A percentile compares a stretch with the other conserved stretches of the same genome.
These are phyloP conservation scores for Chlamydomonas eustigma DNA, from an alignment of 139 green algal genomes.

Conservation along the genomic window DNA sequence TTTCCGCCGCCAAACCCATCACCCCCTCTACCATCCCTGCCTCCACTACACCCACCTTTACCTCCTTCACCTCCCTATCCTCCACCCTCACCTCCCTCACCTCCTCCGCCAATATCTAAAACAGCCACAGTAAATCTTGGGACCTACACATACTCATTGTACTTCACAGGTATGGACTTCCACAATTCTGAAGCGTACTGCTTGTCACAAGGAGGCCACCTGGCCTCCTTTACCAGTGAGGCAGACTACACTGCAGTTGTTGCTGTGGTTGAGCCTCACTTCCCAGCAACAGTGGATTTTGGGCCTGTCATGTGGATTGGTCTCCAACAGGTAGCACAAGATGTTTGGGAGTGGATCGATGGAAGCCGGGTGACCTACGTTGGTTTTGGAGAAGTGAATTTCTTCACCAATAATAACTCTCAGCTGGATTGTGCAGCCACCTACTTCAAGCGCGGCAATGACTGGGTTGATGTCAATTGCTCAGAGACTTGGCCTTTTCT, in stretches of 20 bases:
- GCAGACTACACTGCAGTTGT: neutral
- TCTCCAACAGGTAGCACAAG: neutral
- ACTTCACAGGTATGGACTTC: conserved; percentile 27
- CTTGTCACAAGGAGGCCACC: conserved; percentile 17
- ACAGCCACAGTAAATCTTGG: neutral
- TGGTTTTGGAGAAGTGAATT: neutral
- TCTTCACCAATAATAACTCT: neutral
- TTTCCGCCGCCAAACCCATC: neutral
- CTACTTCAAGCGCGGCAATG: neutral
- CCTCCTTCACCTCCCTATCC: neutral
- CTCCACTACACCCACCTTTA: neutral
- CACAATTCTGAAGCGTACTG: conserved; percentile 76
- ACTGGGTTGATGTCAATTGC: conserved; percentile 2
- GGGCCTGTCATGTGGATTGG: conserved; percentile 9
- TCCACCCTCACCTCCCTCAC: neutral
- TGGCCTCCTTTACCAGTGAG: conserved; percentile 1
- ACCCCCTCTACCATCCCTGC: neutral
- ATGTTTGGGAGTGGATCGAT: conserved; percentile 7
- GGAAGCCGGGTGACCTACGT: neutral
- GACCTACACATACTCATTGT: conserved; percentile 1
- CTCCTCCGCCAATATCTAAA: neutral
- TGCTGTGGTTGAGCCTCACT: neutral
- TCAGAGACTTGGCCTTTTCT: neutral
- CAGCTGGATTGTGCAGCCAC: neutral
- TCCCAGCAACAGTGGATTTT: neutral